These are phyloP conservation scores for Lepiota brunneoincarnata DNA, from an alignment of 768 basidiomycete species.

Conservation along the genomic window DNA sequence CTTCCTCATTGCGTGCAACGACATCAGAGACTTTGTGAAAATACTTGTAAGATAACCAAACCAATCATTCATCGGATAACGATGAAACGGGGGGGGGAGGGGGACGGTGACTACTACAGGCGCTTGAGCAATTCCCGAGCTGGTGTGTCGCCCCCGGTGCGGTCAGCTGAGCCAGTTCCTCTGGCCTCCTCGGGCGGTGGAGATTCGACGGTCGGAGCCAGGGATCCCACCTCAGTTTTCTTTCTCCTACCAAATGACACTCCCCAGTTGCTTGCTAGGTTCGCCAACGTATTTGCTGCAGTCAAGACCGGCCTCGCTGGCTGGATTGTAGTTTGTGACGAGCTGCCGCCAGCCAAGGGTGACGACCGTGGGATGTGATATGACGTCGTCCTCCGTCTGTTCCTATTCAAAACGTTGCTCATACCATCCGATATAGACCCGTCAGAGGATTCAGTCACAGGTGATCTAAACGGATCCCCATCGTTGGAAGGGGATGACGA, in stretches of 20 bases:
- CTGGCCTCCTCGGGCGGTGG: slow-evolving; percentile 13
- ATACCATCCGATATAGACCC: slow-evolving; percentile 64
- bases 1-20: neutral
- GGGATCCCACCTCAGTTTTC: slow-evolving; percentile 26
- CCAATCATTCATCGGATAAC: neutral
- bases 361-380: slow-evolving; percentile 54
- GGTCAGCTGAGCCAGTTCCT: neutral
- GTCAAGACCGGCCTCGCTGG: slow-evolving; percentile 30
- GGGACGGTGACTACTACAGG: slow-evolving; percentile 23
- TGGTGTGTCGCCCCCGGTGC: slow-evolving; percentile 17
- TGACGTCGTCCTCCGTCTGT: slow-evolving; percentile 57
- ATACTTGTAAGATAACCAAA: slow-evolving; percentile 8
- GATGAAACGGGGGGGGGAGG: slow-evolving; percentile 1
- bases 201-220: slow-evolving; percentile 27
- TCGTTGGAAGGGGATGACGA: slow-evolving; percentile 43
- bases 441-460: slow-evolving; percentile 55
- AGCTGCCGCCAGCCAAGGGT: slow-evolving; percentile 34
- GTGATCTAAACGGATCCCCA: slow-evolving; percentile 36
- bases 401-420: slow-evolving; percentile 32
- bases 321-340: slow-evolving; percentile 24
- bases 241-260: slow-evolving; percentile 61
- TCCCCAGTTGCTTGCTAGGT: slow-evolving; percentile 63
- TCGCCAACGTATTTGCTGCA: slow-evolving; percentile 52
- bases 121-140: slow-evolving; percentile 41
- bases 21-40: neutral